Evolutionary conservation across 2,329 filamentous ascomycete species (phyloP).

Genomic region (Cladobotryum protrusum): DNA sequence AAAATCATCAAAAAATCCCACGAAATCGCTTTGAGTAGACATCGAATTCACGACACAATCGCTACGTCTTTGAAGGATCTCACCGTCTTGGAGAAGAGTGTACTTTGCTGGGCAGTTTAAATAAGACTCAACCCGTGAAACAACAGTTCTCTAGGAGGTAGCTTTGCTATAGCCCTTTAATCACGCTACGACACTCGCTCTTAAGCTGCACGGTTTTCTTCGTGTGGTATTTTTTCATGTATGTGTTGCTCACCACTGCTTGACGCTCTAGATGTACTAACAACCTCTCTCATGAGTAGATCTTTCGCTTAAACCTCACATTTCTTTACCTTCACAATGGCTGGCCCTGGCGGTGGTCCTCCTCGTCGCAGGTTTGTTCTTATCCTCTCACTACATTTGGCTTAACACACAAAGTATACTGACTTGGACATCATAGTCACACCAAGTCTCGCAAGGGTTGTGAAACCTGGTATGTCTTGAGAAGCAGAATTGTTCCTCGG

Average conservation of each 20-base stretch:
- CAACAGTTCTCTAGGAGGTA: not conserved
- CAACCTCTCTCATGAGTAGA: constrained; percentile 10
- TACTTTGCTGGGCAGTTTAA: not conserved
- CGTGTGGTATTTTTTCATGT: constrained; percentile 26
- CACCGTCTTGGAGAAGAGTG: not conserved
- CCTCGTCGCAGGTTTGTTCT: constrained; percentile 59
- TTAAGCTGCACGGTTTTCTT: constrained; percentile 23
- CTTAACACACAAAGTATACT: constrained; percentile 17
- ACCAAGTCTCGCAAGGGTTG: constrained; percentile 98
- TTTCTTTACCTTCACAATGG: constrained; percentile 55
- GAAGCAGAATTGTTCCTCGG: not conserved
- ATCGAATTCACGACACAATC: constrained; percentile 16
- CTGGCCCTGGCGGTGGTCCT: constrained; percentile 89
- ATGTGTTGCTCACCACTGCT: constrained; percentile 12
- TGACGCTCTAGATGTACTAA: not conserved
- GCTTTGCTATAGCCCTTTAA: not conserved
- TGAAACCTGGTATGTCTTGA: constrained; percentile 66
- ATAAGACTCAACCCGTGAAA: not conserved
- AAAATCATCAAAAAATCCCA: constrained; percentile 1
- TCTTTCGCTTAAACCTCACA: constrained; percentile 24
- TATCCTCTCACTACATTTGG: not conserved
- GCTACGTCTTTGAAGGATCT: not conserved
- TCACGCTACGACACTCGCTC: constrained; percentile 33
- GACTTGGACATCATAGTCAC: constrained; percentile 54
- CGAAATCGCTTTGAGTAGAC: constrained; percentile 7